phyloP scores from a whole-genome alignment of 148 eudicot species.

The Oxyria digyna region DNA sequence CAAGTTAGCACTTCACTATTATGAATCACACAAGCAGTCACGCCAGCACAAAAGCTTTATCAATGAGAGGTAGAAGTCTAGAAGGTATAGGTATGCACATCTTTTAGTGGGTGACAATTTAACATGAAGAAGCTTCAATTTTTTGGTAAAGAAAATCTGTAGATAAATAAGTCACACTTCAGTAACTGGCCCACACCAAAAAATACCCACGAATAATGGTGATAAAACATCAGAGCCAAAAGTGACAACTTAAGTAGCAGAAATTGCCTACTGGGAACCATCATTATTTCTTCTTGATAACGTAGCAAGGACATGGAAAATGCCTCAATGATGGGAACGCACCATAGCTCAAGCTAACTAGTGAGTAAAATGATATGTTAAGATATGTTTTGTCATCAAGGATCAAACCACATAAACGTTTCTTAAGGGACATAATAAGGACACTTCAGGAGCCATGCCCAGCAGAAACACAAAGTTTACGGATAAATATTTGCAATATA shows the following conservation, averaged over 20 bases:
- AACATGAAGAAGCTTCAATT: not conserved
- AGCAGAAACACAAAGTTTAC: not conserved
- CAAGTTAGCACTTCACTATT: constrained; percentile 7
- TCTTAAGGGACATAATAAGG: not conserved
- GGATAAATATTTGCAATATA: not conserved
- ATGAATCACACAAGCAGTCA: constrained; percentile 10
- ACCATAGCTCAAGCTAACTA: not conserved
- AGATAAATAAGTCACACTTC: not conserved
- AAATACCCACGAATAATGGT: not conserved
- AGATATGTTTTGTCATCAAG: not conserved
- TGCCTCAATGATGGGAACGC: not conserved
- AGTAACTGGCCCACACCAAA: not conserved
- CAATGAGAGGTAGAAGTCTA: not conserved
- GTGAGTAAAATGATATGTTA: not conserved
- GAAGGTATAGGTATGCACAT: not conserved
- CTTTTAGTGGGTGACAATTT: not conserved
- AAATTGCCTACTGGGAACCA: not conserved
- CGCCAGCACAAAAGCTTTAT: not conserved
- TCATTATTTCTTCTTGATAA: not conserved
- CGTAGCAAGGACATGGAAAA: not conserved
- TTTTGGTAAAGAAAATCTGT: not conserved
- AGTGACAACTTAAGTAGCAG: not conserved
- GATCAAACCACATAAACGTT: not conserved
- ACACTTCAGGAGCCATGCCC: not conserved
- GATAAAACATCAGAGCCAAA: not conserved